Conservation (phyloP, 176 grass and related monocot species). For the Elaeis guineensis region DNA sequence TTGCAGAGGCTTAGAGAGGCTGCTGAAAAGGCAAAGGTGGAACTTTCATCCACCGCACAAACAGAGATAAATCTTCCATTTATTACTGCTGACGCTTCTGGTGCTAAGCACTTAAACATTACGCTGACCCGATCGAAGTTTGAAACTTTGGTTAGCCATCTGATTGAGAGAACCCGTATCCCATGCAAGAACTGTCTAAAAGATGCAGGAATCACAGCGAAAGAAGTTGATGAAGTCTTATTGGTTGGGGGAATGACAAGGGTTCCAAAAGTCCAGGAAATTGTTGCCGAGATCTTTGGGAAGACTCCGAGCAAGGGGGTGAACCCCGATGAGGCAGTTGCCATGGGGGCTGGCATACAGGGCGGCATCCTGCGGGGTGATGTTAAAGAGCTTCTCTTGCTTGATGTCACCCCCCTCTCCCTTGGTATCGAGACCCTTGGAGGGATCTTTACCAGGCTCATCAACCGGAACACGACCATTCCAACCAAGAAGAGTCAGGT, state of each 20-base stretch:
- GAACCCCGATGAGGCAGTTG: conserved; percentile 96
- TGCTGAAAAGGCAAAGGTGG: conserved; percentile 93
- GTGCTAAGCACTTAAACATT: conserved; percentile 95
- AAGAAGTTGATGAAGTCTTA: conserved; percentile 91
- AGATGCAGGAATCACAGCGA: conserved; percentile 77
- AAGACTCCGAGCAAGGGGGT: conserved; percentile 93
- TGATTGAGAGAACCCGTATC: conserved; percentile 81
- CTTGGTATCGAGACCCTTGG: conserved; percentile 95
- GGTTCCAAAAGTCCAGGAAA: conserved; percentile 88
- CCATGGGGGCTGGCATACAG: conserved; percentile 87
- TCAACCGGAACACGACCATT: conserved; percentile 92
- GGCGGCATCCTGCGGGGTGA: conserved; percentile 95
- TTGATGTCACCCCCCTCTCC: conserved; percentile 91
- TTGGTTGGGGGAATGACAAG: conserved; percentile 97
- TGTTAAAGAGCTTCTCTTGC: conserved; percentile 96
- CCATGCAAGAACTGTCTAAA: conserved; percentile 83
- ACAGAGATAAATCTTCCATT: conserved; percentile 96
- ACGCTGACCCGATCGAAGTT: conserved; percentile 90
- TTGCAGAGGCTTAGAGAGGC: conserved; percentile 98
- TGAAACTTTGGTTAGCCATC: conserved; percentile 54
- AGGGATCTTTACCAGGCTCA: conserved; percentile 95
- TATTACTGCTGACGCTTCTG: conserved; percentile 82
- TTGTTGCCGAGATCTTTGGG: conserved; percentile 81
- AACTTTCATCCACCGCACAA: conserved; percentile 86
- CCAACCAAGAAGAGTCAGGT: conserved; percentile 95